Base-by-base conservation (phyloP, 495 filamentous ascomycete genomes). In the Evansstolkia leycettana region DNA sequence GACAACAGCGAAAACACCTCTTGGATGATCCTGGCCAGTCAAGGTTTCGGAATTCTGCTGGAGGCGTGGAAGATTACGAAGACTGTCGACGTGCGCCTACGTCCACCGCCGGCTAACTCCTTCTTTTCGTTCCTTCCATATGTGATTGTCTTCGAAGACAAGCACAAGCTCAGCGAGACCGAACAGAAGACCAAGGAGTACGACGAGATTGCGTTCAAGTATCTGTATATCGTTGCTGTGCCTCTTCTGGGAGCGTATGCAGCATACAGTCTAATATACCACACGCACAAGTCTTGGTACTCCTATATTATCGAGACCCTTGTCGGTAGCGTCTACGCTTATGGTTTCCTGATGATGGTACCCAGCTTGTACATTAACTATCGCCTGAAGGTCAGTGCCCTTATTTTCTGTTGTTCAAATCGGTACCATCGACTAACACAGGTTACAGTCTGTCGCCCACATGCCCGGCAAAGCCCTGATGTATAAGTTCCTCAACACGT, bases 11-110 rank as follows among this genome's bases (percentile, higher is more conserved):
- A 94, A 12, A 88, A 89, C 50, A 98, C 90, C 4, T 90, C 83
- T 31, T 98, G 90, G 89, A 95, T 96, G 89, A 96, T 98, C 48
- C 70, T 98, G 14, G 80, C 85, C 26, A 80, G 84, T 10, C 90
- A 98, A 60, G 90, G 84, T 13, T 76, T 90, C 35, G 89, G 90
- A 25, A 98, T 98, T 43, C 51, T 94, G 7, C 77, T 98, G 36
- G 90, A 98, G 62, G 78, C 90, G 12, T 98, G 90, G 90, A 98
- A 98, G 53, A 76, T 98, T 52, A 98, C 90, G n/a, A 95, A 94
- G 36, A 76, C 86, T 0, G 92, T 98, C 39, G 75, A 98, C 45
- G 84, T 98, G 35, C 80, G 87, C 42, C 43, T 96, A 39, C 78
- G 86, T 9, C 71, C 72, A 2, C 72, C 80, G 0, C 60, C 72